phyloP scores from a whole-genome alignment of 208 protist genomes.

The Trypanosoma platydactyli region DNA sequence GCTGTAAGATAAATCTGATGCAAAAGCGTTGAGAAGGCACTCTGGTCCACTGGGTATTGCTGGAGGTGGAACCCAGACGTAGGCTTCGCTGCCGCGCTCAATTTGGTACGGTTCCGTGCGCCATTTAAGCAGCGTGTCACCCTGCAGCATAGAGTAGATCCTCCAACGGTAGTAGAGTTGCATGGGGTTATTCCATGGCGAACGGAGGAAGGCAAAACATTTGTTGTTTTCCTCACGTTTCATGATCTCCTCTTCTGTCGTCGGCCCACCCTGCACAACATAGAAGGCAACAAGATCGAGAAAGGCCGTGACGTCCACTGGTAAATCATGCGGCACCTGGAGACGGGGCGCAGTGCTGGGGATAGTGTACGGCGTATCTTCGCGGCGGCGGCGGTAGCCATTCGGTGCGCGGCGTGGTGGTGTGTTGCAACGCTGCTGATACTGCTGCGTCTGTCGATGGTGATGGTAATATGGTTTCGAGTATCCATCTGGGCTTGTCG shows the following conservation, averaged over 20 bases:
- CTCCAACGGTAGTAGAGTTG: conserved; percentile 88
- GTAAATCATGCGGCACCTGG: conserved; percentile 38
- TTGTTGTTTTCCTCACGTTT: conserved; percentile 63
- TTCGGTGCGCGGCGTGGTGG: conserved; percentile 10
- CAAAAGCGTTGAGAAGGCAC: conserved; percentile 33
- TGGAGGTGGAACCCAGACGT: conserved; percentile 75
- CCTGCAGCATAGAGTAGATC: conserved; percentile 81
- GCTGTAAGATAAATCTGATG: neutral
- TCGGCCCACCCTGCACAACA: conserved; percentile 71
- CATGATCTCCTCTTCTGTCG: conserved; percentile 77
- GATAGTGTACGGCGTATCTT: conserved; percentile 24
- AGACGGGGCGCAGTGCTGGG: conserved; percentile 20
- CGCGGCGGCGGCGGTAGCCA: conserved; percentile 12
- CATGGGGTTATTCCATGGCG: conserved; percentile 45
- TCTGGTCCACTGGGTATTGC: conserved; percentile 41
- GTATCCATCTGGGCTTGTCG: conserved; percentile 15
- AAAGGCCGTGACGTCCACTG: conserved; percentile 51
- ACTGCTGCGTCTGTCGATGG: neutral
- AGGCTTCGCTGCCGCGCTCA: conserved; percentile 46
- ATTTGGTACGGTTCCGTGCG: conserved; percentile 77
- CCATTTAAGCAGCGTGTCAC: conserved; percentile 65
- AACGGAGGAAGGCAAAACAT: conserved; percentile 64
- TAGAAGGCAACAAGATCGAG: conserved; percentile 66
- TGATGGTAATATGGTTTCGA: neutral
- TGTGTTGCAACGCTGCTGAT: neutral